A percentile compares a stretch with the other conserved stretches of the same genome.
Conservation (phyloP, 2,329 filamentous ascomycete genomes). For the Paracoccidioides brasiliensis region DNA sequence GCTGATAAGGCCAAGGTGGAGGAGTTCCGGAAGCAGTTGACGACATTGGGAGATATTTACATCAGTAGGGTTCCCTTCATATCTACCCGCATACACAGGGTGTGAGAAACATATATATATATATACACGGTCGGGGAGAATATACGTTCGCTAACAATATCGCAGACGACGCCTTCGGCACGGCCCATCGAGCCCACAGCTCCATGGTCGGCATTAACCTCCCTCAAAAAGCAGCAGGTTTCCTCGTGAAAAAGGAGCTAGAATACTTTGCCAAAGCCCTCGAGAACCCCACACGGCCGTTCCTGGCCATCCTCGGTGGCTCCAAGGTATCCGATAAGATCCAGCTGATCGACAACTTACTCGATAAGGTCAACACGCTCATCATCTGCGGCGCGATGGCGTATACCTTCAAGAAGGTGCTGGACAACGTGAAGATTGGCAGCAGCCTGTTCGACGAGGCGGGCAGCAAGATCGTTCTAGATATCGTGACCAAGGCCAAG, state of each 20-base stretch:
- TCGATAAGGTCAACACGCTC: constrained; percentile 93
- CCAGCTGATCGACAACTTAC: constrained; percentile 95
- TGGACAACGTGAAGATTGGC: constrained; percentile 79
- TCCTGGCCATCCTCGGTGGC: constrained; percentile 95
- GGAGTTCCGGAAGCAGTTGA: constrained; percentile 89
- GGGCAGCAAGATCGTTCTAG: constrained; percentile 77
- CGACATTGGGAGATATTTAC: constrained; percentile 86
- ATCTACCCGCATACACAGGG: background rate
- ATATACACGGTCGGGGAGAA: background rate
- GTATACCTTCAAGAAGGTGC: constrained; percentile 99
- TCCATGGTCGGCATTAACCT: constrained; percentile 97
- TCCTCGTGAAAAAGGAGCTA: constrained; percentile 99
- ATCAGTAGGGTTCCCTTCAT: constrained; percentile 55
- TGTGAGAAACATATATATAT: background rate
- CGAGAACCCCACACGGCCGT: constrained; percentile 82
- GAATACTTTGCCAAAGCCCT: constrained; percentile 98
- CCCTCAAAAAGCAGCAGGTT: constrained; percentile 91
- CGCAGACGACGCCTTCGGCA: constrained; percentile 92
- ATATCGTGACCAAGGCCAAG: constrained; percentile 91
- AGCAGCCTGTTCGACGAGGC: constrained; percentile 86
- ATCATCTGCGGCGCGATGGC: constrained; percentile 98
- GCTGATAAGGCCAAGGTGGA: constrained; percentile 87
- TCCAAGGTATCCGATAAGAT: constrained; percentile 99
- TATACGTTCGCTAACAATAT: background rate
- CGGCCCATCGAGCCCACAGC: constrained; percentile 94